Evolutionary conservation across 176 grass and related monocot species (phyloP).

Genomic region (Elaeis guineensis): DNA sequence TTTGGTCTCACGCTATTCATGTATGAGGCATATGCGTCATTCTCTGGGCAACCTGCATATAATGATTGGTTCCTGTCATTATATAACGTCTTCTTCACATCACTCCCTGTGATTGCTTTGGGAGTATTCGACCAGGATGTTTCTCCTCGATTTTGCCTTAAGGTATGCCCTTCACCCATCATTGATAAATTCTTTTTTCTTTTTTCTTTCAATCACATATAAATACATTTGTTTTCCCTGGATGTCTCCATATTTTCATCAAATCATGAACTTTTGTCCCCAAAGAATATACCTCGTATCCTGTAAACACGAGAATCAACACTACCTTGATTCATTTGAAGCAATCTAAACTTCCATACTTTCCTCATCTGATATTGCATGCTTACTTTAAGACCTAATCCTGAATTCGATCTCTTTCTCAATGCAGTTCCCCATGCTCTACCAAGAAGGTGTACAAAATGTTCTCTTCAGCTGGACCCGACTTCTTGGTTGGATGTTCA

Average conservation of each 20-base stretch:
- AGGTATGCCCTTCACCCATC: conserved; percentile 22
- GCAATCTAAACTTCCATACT: too few relatives aligned
- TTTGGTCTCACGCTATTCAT: conserved; percentile 80
- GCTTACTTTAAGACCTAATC: neutral
- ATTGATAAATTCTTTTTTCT: too few relatives aligned
- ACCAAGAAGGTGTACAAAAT: conserved; percentile 85
- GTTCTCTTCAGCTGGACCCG: conserved; percentile 72
- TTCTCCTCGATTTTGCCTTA: conserved; percentile 68
- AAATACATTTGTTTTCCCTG: too few relatives aligned
- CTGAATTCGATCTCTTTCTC: neutral
- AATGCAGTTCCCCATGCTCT: conserved; percentile 71
- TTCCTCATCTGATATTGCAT: neutral
- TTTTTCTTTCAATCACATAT: too few relatives aligned
- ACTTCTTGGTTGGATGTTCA: conserved; percentile 67
- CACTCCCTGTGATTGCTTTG: conserved; percentile 67
- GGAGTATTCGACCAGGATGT: conserved; percentile 92
- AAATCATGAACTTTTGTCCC: too few relatives aligned
- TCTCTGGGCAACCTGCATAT: conserved; percentile 55
- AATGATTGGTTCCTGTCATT: conserved; percentile 61
- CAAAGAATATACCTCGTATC: too few relatives aligned
- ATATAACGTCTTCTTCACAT: conserved; percentile 79
- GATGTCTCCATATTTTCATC: too few relatives aligned
- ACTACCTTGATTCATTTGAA: too few relatives aligned
- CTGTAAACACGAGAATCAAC: too few relatives aligned
- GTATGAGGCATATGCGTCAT: conserved; percentile 57